Base-by-base conservation (phyloP, 345 rosid species). In the Aethionema arabicum region DNA sequence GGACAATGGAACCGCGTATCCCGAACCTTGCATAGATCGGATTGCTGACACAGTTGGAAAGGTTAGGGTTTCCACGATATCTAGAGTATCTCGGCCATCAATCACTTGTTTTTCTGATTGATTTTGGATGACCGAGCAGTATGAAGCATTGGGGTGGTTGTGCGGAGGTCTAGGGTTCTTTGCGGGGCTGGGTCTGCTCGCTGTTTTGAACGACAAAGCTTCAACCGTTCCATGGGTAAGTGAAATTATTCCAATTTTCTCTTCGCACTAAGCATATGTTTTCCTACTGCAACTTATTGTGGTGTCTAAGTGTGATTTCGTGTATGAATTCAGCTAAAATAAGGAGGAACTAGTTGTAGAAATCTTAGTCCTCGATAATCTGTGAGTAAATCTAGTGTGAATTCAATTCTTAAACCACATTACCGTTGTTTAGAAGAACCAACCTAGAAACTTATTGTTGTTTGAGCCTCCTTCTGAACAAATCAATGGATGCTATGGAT, bases 21-120 rank as follows among this genome's bases (percentile, higher is more conserved):
- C 99, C 21, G 97, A 93, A 57, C 99, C 99, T 33, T 87, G 96
- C 51, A 77, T 93, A 10, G 99, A 93, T 83, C 95, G 99, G 35
- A 93, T 93, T 52, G 99, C 99, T 40, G 97, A 93, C 61, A 93
- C 96, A 2, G 86, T 93, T 45, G 99, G 97, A 55, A 87, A 93
- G 96, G 99, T 87, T 40, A 30, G 5, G 5, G 4, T 12, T 16
- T 36, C 27, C 27, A 21, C 27, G 27, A 21, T 52, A 7, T 10
- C 7, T 14, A 16, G 31, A 41, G 2, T 8, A 21, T 49, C 47
- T 1, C 1, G 6, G 63, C 49, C 9, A 6, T 45, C 16, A 29
- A 5, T 49, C 8, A 12, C 49, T 47, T 9, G 49, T 44, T 60
- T 15, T 10, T 29, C 40, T 42, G 49, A 51, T 54, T 50, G 10